Evolutionary conservation across 192 early-diverging fungal genomes (phyloP).

Genomic region (Coemansia sp.): DNA sequence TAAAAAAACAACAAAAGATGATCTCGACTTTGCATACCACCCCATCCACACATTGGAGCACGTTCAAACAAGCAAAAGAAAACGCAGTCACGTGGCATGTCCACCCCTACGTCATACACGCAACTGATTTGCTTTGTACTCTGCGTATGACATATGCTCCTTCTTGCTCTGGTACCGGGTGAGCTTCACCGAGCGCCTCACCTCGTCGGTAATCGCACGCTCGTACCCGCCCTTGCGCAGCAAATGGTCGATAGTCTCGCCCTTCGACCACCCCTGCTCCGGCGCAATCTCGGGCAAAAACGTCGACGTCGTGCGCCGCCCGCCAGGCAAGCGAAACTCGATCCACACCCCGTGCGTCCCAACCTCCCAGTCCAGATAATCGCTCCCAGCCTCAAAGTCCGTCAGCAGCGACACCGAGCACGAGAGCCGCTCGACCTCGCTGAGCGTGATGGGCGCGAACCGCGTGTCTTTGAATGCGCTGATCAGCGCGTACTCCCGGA

Average conservation of each 20-base stretch:
- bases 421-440: slow-evolving; percentile 64
- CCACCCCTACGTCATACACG: no score
- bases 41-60: no score
- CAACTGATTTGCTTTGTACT: no score
- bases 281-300: slow-evolving; percentile 87
- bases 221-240: slow-evolving; percentile 82
- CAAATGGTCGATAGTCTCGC: slow-evolving; percentile 80
- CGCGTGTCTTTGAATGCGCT: slow-evolving; percentile 81
- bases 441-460: slow-evolving; percentile 71
- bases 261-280: slow-evolving; percentile 89
- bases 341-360: slow-evolving; percentile 95
- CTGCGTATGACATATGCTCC: slow-evolving; percentile 62
- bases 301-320: slow-evolving; percentile 66
- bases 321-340: slow-evolving; percentile 62
- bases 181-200: slow-evolving; percentile 62
- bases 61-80: no score
- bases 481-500: slow-evolving; percentile 78
- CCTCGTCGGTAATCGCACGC: slow-evolving; percentile 58
- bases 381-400: slow-evolving; percentile 75
- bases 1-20: no score
- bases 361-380: slow-evolving; percentile 86
- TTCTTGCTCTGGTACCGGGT: slow-evolving; percentile 86
- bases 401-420: slow-evolving; percentile 86
- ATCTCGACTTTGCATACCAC: no score
- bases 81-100: no score